phyloP scores from a whole-genome alignment of 306 rosid species.

The Inga oerstediana region DNA sequence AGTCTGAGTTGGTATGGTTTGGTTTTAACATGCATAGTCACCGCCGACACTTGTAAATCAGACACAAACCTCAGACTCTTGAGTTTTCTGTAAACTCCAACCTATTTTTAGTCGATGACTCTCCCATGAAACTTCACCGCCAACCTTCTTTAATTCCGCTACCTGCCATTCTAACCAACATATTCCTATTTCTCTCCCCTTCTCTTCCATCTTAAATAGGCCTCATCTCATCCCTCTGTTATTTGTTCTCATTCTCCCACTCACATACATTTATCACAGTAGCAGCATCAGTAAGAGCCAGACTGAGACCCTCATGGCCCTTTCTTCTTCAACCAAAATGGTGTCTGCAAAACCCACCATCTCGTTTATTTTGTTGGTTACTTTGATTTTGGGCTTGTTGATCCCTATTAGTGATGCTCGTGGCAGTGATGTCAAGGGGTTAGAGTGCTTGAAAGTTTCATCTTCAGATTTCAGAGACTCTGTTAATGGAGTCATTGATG shows the following conservation, averaged over 20 bases:
- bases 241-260: not conserved
- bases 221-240: not conserved
- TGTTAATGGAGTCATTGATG: constrained; percentile 30
- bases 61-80: not conserved
- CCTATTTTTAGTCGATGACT: not conserved
- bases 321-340: constrained; percentile 18
- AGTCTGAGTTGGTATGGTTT: not conserved
- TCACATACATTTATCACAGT: not conserved
- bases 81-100: not conserved
- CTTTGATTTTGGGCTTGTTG: constrained; percentile 26
- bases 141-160: constrained; percentile 53
- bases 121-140: not conserved
- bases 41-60: constrained; percentile 30
- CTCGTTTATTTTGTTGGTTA: constrained; percentile 18
- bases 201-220: constrained; percentile 35
- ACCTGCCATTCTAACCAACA: constrained; percentile 42
- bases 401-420: not conserved
- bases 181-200: not conserved
- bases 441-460: constrained; percentile 53
- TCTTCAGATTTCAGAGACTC: constrained; percentile 46
- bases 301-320: constrained; percentile 36
- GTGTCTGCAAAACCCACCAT: not conserved
- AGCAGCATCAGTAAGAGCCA: not conserved
- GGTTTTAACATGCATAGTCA: not conserved
- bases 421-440: not conserved